Evolutionary conservation across 2,329 filamentous ascomycete species (phyloP).

Genomic region (Botrytis elliptica): DNA sequence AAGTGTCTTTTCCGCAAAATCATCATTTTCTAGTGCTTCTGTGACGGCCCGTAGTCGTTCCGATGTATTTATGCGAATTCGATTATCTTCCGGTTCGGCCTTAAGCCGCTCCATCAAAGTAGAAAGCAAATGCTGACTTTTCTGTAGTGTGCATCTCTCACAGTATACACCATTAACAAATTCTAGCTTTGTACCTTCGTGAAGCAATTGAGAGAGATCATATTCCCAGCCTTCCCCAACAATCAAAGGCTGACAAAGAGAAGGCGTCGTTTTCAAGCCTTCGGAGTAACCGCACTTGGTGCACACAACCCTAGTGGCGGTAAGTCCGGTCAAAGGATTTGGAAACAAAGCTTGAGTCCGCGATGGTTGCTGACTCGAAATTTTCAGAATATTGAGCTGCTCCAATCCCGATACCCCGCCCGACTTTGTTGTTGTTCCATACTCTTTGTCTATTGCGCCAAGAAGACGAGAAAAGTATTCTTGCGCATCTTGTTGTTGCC

Average conservation of each 20-base stretch:
- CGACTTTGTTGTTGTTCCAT: slow-evolving; percentile 50
- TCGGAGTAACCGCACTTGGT: slow-evolving; percentile 82
- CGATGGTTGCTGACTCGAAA: slow-evolving; percentile 6
- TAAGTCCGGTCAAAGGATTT: slow-evolving; percentile 83
- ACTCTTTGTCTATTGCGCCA: slow-evolving; percentile 79
- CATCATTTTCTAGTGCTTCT: slow-evolving; percentile 71
- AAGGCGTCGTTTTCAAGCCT: slow-evolving; percentile 84
- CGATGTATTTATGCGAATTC: slow-evolving; percentile 40
- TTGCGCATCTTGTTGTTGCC: slow-evolving; percentile 95
- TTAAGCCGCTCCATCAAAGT: slow-evolving; percentile 47
- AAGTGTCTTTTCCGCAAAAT: slow-evolving; percentile 71
- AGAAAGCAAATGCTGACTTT: slow-evolving; percentile 49
- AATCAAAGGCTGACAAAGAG: slow-evolving; percentile 88
- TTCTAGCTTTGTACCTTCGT: slow-evolving; percentile 82
- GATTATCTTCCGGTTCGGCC: slow-evolving; percentile 31
- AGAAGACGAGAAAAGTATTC: slow-evolving; percentile 93
- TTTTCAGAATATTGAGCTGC: slow-evolving; percentile 24
- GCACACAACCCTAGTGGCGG: slow-evolving; percentile 87
- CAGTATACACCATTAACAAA: slow-evolving; percentile 88
- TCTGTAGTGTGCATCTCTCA: slow-evolving; percentile 80
- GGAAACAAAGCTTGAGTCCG: slow-evolving; percentile 42
- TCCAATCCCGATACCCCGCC: slow-evolving; percentile 31
- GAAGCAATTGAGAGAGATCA: slow-evolving; percentile 74
- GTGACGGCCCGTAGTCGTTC: slow-evolving; percentile 65
- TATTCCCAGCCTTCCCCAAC: slow-evolving; percentile 65